Conservation (phyloP, 495 filamentous ascomycete genomes). For the Corynascus novoguineensis region DNA sequence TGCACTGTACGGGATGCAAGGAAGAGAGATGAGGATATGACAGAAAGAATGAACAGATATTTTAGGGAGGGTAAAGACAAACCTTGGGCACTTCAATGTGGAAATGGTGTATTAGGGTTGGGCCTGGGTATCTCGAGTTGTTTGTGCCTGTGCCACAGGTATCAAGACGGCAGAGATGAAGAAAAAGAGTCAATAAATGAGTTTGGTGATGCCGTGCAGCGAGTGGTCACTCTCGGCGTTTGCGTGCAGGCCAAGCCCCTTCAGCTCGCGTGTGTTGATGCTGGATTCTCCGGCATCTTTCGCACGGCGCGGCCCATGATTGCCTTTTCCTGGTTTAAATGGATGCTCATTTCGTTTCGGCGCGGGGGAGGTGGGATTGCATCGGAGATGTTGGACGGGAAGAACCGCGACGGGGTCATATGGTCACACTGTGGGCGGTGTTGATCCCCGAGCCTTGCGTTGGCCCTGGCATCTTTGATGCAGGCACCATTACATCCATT, state of each 20-base stretch:
- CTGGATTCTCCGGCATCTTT: slow-evolving; percentile 5
- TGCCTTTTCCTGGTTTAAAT: background rate
- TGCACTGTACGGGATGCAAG: background rate
- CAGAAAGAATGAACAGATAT: too few relatives aligned
- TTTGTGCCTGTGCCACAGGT: too few relatives aligned
- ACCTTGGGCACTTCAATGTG: background rate
- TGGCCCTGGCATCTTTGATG: background rate
- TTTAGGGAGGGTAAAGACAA: background rate
- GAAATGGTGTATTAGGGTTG: too few relatives aligned
- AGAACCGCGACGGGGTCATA: background rate
- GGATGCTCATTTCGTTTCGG: slow-evolving; percentile 5
- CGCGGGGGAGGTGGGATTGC: background rate
- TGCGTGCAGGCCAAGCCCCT: background rate
- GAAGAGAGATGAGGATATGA: background rate
- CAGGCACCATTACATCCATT: background rate
- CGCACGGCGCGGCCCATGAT: background rate
- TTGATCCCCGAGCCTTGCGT: background rate
- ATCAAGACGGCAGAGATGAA: background rate
- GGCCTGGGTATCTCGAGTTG: too few relatives aligned
- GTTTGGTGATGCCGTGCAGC: background rate
- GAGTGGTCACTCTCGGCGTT: background rate
- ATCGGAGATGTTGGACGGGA: slow-evolving; percentile 2
- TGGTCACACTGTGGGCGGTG: background rate
- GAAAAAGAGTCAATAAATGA: background rate
- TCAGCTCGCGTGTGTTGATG: background rate